Evolutionary conservation across 345 rosid species (phyloP), one percentile per base, ranked within the genome.

Genomic region (Bretschneidera sinensis): DNA sequence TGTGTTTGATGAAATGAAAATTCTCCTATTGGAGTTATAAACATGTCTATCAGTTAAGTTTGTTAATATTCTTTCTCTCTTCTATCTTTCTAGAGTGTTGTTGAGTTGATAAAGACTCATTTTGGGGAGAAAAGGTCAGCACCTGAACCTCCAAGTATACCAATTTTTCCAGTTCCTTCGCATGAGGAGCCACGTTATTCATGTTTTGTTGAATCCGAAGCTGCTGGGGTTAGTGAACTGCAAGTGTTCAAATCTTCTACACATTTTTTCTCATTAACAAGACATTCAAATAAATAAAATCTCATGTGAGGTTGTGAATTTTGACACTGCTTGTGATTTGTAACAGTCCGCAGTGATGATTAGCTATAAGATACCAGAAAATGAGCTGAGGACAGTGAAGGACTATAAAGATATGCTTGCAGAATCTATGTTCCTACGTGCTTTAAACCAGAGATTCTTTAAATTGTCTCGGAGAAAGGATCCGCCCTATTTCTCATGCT

Each of bases 401-500:
- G 89, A 92, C 71, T 92, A 85, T 59, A 75, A 77, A 63, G 84
- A 85, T 68, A 81, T 82, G 85, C 91, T 92, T 65, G 79, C 81
- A 24, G 92, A 89, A 59, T 83, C 87, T 24, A 87, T 92, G 92
- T 92, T 92, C 69, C 72, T 77, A 34, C 83, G 74, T 59, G 96
- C 98, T 58, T 74, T 92, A 61, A 86, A 92, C 68, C 92, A 85
- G 69, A 89, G 98, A 66, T 85, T 92, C 72, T 89, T 85, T 72
- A 89, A 89, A 65, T 62, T 89, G 66, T 89, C 96, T 45, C 87
- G 86, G 43, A 78, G 77, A 74, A 83, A 81, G 61, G 82, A 86
- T 62, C 98, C 88, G 11, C 95, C 96, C 16, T 92, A 76, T 78
- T 86, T 92, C 76, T 85, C 98, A 18, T 92, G 95, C 79, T 86